Percentiles rank a stretch among this genome's conserved stretches.
Evolutionary conservation across 1,284 basidiomycete genomes (phyloP).

Genomic region (Malassezia equina): DNA sequence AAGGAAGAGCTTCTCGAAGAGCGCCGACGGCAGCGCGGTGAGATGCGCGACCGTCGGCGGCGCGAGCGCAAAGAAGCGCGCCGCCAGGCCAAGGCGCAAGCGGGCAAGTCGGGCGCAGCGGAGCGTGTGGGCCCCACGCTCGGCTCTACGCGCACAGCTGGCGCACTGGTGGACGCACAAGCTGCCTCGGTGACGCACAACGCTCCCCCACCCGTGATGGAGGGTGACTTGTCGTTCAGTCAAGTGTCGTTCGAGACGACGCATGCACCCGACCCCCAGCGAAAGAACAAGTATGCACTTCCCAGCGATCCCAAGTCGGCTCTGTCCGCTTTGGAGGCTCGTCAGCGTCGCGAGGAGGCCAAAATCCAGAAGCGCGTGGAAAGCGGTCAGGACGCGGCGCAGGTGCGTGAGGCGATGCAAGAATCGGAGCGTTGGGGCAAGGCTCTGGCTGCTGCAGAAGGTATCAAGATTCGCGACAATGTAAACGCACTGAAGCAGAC

Average conservation of each 20-base stretch:
- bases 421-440: slow-evolving; percentile 40
- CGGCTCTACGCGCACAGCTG: background rate
- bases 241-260: slow-evolving; percentile 16
- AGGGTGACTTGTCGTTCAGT: slow-evolving; percentile 6
- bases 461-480: slow-evolving; percentile 45
- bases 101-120: background rate
- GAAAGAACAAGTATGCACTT: slow-evolving; percentile 34
- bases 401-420: slow-evolving; percentile 23
- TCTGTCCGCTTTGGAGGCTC: slow-evolving; percentile 35
- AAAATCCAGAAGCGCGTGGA: slow-evolving; percentile 22
- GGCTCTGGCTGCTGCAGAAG: slow-evolving; percentile 34
- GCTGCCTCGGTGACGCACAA: background rate
- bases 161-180: slow-evolving; percentile 4
- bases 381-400: slow-evolving; percentile 21
- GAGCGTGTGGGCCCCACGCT: background rate
- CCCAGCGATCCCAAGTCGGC: slow-evolving; percentile 43
- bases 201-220: background rate
- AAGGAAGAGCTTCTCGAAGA: slow-evolving; percentile 42
- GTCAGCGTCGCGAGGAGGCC: slow-evolving; percentile 32
- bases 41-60: slow-evolving; percentile 39
- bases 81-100: slow-evolving; percentile 2
- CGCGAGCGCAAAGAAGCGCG: slow-evolving; percentile 34
- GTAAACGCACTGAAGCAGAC: slow-evolving; percentile 41
- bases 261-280: slow-evolving; percentile 11
- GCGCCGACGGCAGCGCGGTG: slow-evolving; percentile 33